A percentile compares a stretch with the other conserved stretches of the same genome.
Evolutionary conservation across 1,284 basidiomycete species (phyloP).

Genomic region (Pseudozyma flocculosa): DNA sequence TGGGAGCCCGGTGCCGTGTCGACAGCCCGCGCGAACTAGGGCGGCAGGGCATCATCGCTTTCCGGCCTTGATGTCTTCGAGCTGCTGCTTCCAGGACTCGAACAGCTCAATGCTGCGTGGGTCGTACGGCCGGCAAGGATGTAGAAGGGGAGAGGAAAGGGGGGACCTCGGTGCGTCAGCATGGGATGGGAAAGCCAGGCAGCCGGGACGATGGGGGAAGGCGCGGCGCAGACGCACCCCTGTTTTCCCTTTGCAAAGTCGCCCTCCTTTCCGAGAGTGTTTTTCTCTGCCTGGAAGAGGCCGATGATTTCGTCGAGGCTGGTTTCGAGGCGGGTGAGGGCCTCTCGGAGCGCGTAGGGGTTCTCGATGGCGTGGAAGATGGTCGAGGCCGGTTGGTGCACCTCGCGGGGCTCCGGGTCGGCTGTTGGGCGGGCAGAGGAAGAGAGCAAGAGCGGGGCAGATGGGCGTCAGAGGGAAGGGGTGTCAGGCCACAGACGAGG

Average conservation of each 20-base stretch:
- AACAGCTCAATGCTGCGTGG: constrained; percentile 27
- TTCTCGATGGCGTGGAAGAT: constrained; percentile 47
- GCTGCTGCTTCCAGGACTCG: constrained; percentile 41
- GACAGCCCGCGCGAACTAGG: no score
- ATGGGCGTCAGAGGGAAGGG: background rate
- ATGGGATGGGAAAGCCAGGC: no score
- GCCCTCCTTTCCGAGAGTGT: constrained; percentile 41
- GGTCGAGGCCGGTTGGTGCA: constrained; percentile 23
- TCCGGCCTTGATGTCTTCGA: constrained; percentile 43
- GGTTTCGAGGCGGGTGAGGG: constrained; percentile 39
- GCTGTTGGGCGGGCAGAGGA: no score
- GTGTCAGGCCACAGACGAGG: background rate
- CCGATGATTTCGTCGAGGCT: constrained; percentile 42
- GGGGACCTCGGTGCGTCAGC: no score
- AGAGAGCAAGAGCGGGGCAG: no score
- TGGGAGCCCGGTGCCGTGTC: no score
- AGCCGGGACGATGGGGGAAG: no score
- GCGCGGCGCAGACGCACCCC: constrained; percentile 41
- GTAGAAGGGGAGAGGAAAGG: no score
- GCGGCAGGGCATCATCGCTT: constrained; percentile 19
- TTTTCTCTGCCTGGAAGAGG: constrained; percentile 44
- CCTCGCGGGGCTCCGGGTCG: constrained; percentile 21
- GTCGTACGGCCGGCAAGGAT: no score
- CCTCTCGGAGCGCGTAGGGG: constrained; percentile 44
- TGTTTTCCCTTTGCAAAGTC: constrained; percentile 44